Conservation (phyloP, 352 stramenopile genomes). For the Globisporangium recalcitrans region DNA sequence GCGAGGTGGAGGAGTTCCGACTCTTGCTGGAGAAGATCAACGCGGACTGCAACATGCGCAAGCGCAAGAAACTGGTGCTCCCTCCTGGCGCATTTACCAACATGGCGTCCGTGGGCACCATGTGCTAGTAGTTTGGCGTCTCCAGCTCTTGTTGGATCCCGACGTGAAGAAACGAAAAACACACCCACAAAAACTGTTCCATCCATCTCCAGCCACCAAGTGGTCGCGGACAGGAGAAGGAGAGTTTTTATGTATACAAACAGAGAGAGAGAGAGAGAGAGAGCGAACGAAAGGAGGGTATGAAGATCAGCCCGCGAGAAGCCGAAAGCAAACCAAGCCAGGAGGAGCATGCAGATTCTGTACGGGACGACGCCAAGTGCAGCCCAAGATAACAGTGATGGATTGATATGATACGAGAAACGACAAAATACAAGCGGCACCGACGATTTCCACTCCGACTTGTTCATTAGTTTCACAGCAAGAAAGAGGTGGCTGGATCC, state of each 20-base stretch:
- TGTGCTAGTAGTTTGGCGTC: slow-evolving; percentile 8
- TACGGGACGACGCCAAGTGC: no score
- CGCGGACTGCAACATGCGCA: slow-evolving; percentile 38
- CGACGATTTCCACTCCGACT: not conserved
- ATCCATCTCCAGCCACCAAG: no score
- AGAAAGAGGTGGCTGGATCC: not conserved
- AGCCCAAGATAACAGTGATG: no score
- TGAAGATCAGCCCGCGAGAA: not conserved
- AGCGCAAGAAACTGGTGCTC: slow-evolving; percentile 69
- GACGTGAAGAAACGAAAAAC: not conserved
- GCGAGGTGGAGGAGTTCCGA: slow-evolving; percentile 74
- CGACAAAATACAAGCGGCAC: not conserved
- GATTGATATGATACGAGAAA: not conserved
- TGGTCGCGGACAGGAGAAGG: not conserved
- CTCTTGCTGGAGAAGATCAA: slow-evolving; percentile 70
- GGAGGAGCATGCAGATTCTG: not conserved
- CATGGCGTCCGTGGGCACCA: slow-evolving; percentile 14
- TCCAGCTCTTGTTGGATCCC: not conserved
- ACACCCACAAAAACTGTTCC: not conserved
- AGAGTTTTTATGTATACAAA: slow-evolving; percentile 1
- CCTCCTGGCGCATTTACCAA: slow-evolving; percentile 51
- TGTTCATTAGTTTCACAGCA: no score
- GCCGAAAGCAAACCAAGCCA: not conserved
- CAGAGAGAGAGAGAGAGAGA: not conserved
- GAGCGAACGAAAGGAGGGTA: not conserved